These are phyloP conservation scores for Vaccinium darrowii DNA, from an alignment of 148 eudicot species.

Conservation along the genomic window DNA sequence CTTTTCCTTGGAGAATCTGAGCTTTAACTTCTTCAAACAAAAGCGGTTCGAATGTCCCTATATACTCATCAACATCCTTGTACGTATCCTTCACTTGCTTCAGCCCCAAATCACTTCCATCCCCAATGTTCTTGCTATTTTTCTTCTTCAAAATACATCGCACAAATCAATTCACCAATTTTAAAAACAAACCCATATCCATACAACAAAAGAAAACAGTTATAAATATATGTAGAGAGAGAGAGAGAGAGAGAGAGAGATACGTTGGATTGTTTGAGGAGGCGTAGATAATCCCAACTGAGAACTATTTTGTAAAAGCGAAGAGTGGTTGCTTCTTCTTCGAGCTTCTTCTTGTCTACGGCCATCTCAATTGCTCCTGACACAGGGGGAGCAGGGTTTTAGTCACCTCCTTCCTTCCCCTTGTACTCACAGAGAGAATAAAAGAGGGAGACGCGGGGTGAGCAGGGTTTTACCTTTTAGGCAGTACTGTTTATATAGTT, in stretches of 20 bases:
- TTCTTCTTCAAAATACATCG: slow-evolving; percentile 29
- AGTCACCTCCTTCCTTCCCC: neutral
- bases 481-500: too few species aligned
- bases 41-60: slow-evolving; percentile 77
- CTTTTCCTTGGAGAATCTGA: slow-evolving; percentile 59
- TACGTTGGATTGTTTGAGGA: slow-evolving; percentile 50
- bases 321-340: slow-evolving; percentile 16
- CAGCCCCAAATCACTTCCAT: slow-evolving; percentile 36
- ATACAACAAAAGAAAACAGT: neutral
- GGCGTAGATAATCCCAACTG: slow-evolving; percentile 75
- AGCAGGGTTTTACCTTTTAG: neutral
- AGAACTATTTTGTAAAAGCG: slow-evolving; percentile 84
- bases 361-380: neutral
- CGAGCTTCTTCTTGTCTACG: slow-evolving; percentile 1
- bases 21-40: slow-evolving; percentile 91
- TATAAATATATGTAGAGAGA: neutral
- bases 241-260: neutral
- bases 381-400: neutral
- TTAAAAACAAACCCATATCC: neutral
- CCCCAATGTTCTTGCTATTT: slow-evolving; percentile 27
- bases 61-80: slow-evolving; percentile 70
- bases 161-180: neutral
- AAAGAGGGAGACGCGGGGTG: neutral
- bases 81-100: slow-evolving; percentile 67
- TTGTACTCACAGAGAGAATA: neutral